Base-by-base conservation (phyloP, 306 rosid species). In the Urtica urens region DNA sequence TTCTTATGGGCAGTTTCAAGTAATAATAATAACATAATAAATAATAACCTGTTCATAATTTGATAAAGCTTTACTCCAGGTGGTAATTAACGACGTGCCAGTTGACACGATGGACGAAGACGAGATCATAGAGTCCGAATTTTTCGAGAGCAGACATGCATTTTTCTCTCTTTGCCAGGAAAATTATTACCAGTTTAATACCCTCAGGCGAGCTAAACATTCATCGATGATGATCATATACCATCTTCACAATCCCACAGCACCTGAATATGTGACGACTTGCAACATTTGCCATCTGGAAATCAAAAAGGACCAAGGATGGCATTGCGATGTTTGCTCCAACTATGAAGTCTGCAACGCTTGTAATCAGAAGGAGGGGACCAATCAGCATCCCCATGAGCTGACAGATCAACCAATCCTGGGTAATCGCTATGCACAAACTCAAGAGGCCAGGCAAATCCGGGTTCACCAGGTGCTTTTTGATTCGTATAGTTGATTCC, bases 151-250 rank as follows among this genome's bases (percentile, higher is more conserved):
- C 16, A 90, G 97, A 77, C 95, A 90, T 38, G 97, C 97, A 30
- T 90, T 90, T 71, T 67, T 90, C 61, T 84, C 95, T 75, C 92
- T 90, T 44, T 90, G 97, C 69, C 95, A 90, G 72, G 97, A 95
- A 56, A 90, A 90, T 59, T 95, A 90, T 71, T 90, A 90, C 71
- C 95, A 90, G 49, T 90, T 81, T 71, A 94, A 90, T 74, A 90
- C 97, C 38, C 76, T 90, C 35, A 68, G 97, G 62, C 79, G 97
- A 59, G 97, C 97, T 57, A 90, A 90, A 67, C 97, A 90, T 74
- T 90, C 97, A 19, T 90, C 97, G 9, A 90, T 90, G 95, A 90
- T 90, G 97, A 82, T 90, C 54, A 86, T 90, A 47, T 79, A 90
- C 68, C 97, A 90, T 81, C 97, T 81, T 63, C 90, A 84, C 65